Conservation (phyloP, 2,329 filamentous ascomycete species). For the Fusarium pilosicola region DNA sequence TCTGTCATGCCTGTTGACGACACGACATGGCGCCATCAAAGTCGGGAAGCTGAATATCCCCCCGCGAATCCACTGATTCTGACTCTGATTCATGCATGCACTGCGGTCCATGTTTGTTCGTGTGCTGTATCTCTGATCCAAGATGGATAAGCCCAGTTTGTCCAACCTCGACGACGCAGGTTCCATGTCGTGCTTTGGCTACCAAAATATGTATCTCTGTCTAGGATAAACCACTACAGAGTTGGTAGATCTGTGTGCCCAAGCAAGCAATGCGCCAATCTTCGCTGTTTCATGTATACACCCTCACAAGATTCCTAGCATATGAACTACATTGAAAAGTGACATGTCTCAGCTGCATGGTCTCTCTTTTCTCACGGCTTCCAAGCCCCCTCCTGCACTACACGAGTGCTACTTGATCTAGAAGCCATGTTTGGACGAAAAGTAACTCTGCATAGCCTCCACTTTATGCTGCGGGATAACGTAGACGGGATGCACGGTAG, state of each 20-base stretch:
- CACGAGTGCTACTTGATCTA: constrained; percentile 48
- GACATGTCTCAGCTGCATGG: constrained; percentile 4
- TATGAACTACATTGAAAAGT: not conserved
- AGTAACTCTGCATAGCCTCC: constrained; percentile 72
- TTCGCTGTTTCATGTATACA: not conserved
- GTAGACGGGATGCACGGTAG: constrained; percentile 83
- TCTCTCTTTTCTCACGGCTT: constrained; percentile 19
- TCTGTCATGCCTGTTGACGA: constrained; percentile 35
- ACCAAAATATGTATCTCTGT: constrained; percentile 9
- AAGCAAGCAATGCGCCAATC: constrained; percentile 1
- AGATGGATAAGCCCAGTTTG: constrained; percentile 27
- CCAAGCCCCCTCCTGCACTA: not conserved
- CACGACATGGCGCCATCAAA: constrained; percentile 30
- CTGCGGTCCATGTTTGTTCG: constrained; percentile 16
- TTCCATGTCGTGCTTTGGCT: constrained; percentile 36
- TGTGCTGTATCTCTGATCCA: constrained; percentile 38
- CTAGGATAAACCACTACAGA: constrained; percentile 6
- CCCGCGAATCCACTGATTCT: constrained; percentile 28
- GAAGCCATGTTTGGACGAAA: constrained; percentile 67
- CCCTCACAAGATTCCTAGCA: constrained; percentile 3
- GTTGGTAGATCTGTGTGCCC: constrained; percentile 14
- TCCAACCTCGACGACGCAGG: constrained; percentile 37
- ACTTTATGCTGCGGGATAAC: constrained; percentile 79
- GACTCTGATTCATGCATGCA: constrained; percentile 32
- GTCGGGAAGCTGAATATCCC: constrained; percentile 14